Percentiles rank a stretch among this genome's conserved stretches.
Conservation (phyloP, 2,329 filamentous ascomycete species). For the Dothideomycetes sp. region DNA sequence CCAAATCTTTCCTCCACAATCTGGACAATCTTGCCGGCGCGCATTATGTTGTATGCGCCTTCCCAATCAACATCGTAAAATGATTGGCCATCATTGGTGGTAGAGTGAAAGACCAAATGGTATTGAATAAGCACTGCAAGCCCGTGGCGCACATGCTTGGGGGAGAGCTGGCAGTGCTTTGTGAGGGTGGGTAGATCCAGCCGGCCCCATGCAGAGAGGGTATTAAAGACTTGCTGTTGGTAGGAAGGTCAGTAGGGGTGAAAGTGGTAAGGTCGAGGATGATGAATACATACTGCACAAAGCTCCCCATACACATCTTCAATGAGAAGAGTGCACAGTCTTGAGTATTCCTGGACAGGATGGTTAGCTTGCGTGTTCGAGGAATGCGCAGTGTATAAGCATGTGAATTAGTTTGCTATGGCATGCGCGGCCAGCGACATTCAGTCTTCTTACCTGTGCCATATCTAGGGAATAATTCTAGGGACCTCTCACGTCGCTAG, state of each 20-base stretch:
- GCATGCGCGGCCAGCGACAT: not conserved
- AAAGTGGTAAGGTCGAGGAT: no score
- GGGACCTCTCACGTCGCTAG: slow-evolving; percentile 26
- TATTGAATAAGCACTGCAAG: slow-evolving; percentile 80
- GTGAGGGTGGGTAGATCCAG: slow-evolving; percentile 59
- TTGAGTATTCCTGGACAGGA: slow-evolving; percentile 58
- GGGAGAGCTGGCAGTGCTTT: slow-evolving; percentile 59
- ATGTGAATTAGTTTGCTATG: slow-evolving; percentile 1
- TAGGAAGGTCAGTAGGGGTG: not conserved
- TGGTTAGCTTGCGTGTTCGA: not conserved
- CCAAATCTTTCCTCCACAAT: slow-evolving; percentile 66
- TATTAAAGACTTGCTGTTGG: slow-evolving; percentile 67
- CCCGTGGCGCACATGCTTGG: slow-evolving; percentile 68
- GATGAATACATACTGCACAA: slow-evolving; percentile 58
- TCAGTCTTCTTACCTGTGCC: slow-evolving; percentile 9
- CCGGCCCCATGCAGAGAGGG: slow-evolving; percentile 68
- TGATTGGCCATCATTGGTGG: slow-evolving; percentile 50
- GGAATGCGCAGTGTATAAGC: slow-evolving; percentile 4
- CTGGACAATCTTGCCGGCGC: slow-evolving; percentile 70
- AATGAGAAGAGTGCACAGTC: slow-evolving; percentile 84
- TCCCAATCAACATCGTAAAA: slow-evolving; percentile 77
- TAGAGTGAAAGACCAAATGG: slow-evolving; percentile 45
- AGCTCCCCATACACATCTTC: slow-evolving; percentile 86
- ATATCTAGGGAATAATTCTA: slow-evolving; percentile 17
- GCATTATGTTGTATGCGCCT: slow-evolving; percentile 70